phyloP scores from a whole-genome alignment of 352 stramenopile species.

The Phytophthora sp. region DNA sequence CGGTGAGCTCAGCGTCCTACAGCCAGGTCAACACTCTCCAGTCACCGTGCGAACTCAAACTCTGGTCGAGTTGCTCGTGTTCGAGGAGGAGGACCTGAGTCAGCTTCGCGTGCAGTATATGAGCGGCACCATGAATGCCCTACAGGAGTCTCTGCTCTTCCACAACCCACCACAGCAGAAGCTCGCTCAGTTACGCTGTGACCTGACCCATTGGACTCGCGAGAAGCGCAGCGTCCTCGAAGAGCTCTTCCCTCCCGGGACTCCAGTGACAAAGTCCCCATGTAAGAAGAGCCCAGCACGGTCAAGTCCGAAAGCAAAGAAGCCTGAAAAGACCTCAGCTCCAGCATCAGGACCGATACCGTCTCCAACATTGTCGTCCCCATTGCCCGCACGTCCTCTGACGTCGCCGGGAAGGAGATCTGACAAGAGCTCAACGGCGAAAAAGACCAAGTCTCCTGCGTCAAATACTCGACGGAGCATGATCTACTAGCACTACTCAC shows the following conservation, averaged over 20 bases:
- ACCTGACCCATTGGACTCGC: slow-evolving; percentile 54
- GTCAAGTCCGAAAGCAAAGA: slow-evolving; percentile 2
- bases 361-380: too few species aligned
- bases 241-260: slow-evolving; percentile 42
- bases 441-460: neutral
- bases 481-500: slow-evolving; percentile 5
- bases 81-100: slow-evolving; percentile 57
- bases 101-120: slow-evolving; percentile 72
- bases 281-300: slow-evolving; percentile 4
- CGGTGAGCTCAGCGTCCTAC: slow-evolving; percentile 72
- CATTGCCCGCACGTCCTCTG: slow-evolving; percentile 4
- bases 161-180: slow-evolving; percentile 83
- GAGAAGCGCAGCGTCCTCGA: slow-evolving; percentile 59
- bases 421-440: neutral
- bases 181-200: slow-evolving; percentile 62
- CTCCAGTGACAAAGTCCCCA: slow-evolving; percentile 17
- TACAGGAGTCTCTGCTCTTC: slow-evolving; percentile 79
- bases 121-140: slow-evolving; percentile 76
- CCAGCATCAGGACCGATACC: neutral
- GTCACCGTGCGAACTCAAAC: slow-evolving; percentile 70
- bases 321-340: neutral
- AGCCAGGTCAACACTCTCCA: slow-evolving; percentile 64
- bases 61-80: slow-evolving; percentile 67
- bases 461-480: slow-evolving; percentile 16
- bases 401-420: slow-evolving; percentile 10